Conservation (phyloP, 768 basidiomycete genomes). For the Tulasnella sp. region DNA sequence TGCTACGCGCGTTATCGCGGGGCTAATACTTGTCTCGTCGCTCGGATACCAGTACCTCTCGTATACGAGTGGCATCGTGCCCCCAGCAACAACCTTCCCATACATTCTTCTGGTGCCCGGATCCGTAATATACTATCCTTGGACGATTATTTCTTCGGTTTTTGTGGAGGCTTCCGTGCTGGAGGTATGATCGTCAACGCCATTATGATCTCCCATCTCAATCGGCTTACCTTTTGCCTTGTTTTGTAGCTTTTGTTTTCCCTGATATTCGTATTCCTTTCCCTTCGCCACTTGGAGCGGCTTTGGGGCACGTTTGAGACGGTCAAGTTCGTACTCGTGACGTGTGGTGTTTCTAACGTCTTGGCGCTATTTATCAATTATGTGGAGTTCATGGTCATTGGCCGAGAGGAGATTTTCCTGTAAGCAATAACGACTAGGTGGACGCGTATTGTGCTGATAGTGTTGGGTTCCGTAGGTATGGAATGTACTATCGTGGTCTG, state of each 20-base stretch:
- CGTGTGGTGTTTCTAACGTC: conserved; percentile 69
- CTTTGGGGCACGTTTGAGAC: conserved; percentile 86
- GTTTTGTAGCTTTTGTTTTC: conserved; percentile 59
- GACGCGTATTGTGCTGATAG: no score
- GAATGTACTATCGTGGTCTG: conserved; percentile 83
- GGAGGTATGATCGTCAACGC: conserved; percentile 47
- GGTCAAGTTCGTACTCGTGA: conserved; percentile 70
- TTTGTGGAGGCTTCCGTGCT: conserved; percentile 73
- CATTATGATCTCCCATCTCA: background rate
- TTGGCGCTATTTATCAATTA: conserved; percentile 83
- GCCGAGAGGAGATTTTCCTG: conserved; percentile 65
- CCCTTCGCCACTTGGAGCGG: conserved; percentile 82
- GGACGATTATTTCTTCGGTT: conserved; percentile 84
- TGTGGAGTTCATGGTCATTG: conserved; percentile 65
- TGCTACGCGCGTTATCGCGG: conserved; percentile 59
- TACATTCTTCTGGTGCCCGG: conserved; percentile 78
- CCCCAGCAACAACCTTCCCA: conserved; percentile 27
- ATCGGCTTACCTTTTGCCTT: background rate
- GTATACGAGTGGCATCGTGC: conserved; percentile 20
- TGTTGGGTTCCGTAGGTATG: conserved; percentile 44
- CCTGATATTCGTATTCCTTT: conserved; percentile 63
- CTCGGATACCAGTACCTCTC: conserved; percentile 40
- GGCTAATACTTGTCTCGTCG: conserved; percentile 41
- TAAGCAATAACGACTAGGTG: no score
- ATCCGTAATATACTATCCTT: conserved; percentile 69